Percentiles rank a stretch among this genome's conserved stretches.
These are phyloP conservation scores for Termitomyces heimii DNA, from an alignment of 768 basidiomycete species.

Conservation along the genomic window DNA sequence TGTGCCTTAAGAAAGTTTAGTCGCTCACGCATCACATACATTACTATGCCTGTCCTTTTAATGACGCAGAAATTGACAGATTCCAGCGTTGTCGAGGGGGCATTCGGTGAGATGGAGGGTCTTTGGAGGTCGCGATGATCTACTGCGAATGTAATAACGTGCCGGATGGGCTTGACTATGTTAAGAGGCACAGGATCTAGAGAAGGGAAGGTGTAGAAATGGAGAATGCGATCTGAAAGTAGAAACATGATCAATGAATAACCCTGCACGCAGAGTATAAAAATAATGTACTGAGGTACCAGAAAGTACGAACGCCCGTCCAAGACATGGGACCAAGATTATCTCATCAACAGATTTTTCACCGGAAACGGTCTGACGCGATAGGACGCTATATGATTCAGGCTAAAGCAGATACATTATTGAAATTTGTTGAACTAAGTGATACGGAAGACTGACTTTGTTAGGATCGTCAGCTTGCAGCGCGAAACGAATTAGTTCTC, in stretches of 20 bases:
- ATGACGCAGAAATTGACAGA: conserved; percentile 69
- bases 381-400: conserved; percentile 60
- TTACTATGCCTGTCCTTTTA: conserved; percentile 56
- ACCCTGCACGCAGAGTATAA: conserved; percentile 3
- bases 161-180: conserved; percentile 69
- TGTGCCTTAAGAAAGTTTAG: conserved; percentile 55
- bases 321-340: conserved; percentile 69
- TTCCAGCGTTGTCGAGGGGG: conserved; percentile 30
- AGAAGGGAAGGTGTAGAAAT: conserved; percentile 77
- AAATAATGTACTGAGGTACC: conserved; percentile 37
- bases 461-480: conserved; percentile 53
- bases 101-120: conserved; percentile 35
- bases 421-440: neutral
- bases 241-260: conserved; percentile 1
- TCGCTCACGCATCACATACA: conserved; percentile 63
- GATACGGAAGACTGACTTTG: conserved; percentile 28
- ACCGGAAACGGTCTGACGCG: conserved; percentile 63
- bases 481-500: conserved; percentile 76
- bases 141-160: conserved; percentile 75
- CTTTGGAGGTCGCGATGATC: conserved; percentile 69
- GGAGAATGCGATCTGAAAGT: conserved; percentile 54
- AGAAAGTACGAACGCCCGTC: conserved; percentile 68
- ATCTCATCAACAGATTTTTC: conserved; percentile 78
- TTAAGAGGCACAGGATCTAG: conserved; percentile 63
- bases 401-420: conserved; percentile 24